Evolutionary conservation across 139 green algal genomes (phyloP), one percentile per base, ranked within the genome.

Genomic region (Astrephomene gubernaculifera): DNA sequence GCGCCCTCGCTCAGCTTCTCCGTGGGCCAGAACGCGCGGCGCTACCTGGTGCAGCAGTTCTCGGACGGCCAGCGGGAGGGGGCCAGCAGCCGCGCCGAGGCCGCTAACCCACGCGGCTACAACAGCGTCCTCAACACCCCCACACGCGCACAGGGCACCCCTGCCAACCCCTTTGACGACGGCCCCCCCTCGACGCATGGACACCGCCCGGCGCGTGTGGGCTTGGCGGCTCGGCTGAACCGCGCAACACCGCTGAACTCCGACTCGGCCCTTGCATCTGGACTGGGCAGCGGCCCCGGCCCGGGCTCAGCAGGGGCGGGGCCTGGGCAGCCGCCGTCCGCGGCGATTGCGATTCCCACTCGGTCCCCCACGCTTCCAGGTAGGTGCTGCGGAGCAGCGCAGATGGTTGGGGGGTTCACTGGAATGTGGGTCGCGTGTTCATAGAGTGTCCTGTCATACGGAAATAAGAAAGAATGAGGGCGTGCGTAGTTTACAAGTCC

Each of bases 111-210:
- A 1, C 76, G 76, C 60, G 76, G 76, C n/a, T 83, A 73, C 76
- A 49, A 63, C 43, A 73, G 60, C 76, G 57, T 65, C 39, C 10
- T 52, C 57, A 83, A 36, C 76, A 83, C 76, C 2, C 76, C 76
- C 38, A 83, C 60, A n/a, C 76, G 76, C 8, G 27, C 76, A 17
- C 0, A 14, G 36, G 74, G 54, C 44, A 9, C 39, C 31, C 12
- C 53, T 19, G 4, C 39, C 12, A 52, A 29, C 57, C 21, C 57
- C 29, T 72, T 72, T 25, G 74, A 82, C 39, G 74, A 82, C 8
- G 19, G 27, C 9, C 74, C 53, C 52, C 3, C 27, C 1, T 82
- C 74, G 54, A 57, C 74, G 0, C 54, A 57, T 29, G 39, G 54
- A 39, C 74, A 53, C 52, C 52, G 72, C 4, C 45, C 52, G 72